Evolutionary conservation across 2,329 filamentous ascomycete genomes (phyloP).

Genomic region (Sphaceloma murrayae): DNA sequence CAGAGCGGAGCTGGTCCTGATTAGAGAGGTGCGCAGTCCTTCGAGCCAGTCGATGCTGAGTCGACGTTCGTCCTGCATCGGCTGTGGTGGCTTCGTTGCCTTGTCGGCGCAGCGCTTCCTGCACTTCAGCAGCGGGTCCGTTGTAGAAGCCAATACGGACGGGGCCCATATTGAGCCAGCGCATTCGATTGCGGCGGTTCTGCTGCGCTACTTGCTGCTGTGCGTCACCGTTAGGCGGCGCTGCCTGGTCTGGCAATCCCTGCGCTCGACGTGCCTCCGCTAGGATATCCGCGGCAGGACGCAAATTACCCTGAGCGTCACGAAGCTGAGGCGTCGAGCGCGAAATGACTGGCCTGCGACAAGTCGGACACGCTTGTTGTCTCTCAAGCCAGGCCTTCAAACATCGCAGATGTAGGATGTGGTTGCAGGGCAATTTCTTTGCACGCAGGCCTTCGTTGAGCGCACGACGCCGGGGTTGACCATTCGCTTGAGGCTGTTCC

Average conservation of each 20-base stretch:
- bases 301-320: conserved; percentile 9
- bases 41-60: conserved; percentile 27
- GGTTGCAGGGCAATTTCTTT: conserved; percentile 93
- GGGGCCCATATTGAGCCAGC: conserved; percentile 62
- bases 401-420: conserved; percentile 89
- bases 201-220: conserved; percentile 7
- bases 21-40: conserved; percentile 19
- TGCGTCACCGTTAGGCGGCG: conserved; percentile 12
- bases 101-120: conserved; percentile 34
- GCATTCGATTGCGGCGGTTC: conserved; percentile 26
- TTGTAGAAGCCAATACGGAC: conserved; percentile 61
- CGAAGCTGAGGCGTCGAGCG: conserved; percentile 18
- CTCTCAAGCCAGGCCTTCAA: conserved; percentile 94
- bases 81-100: neutral
- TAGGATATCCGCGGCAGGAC: conserved; percentile 3
- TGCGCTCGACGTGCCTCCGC: conserved; percentile 3
- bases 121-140: conserved; percentile 39
- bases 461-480: conserved; percentile 22
- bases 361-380: conserved; percentile 95
- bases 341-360: conserved; percentile 61
- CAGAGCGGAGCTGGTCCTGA: conserved; percentile 51
- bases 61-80: neutral
- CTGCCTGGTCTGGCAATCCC: conserved; percentile 28
- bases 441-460: conserved; percentile 74
- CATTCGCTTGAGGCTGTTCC: conserved; percentile 28